These are phyloP conservation scores for Colletotrichum orbiculare DNA, from an alignment of 2,329 filamentous ascomycete genomes.

Conservation along the genomic window DNA sequence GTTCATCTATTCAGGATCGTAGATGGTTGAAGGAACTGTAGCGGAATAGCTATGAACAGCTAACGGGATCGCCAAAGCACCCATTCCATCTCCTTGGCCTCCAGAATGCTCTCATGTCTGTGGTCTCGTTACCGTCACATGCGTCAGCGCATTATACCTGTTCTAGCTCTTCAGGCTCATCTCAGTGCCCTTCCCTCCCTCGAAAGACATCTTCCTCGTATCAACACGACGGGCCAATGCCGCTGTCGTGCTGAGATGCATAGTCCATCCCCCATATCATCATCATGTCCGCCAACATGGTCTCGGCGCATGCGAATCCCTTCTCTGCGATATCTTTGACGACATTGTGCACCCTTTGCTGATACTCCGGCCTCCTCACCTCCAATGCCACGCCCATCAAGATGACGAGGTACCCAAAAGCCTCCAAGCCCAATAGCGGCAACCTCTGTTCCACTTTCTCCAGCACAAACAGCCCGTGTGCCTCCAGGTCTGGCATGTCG, in stretches of 20 bases:
- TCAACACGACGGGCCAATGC: constrained; percentile 1
- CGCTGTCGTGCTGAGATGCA: neutral
- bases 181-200: neutral
- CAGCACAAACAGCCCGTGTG: constrained; percentile 3
- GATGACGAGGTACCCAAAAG: constrained; percentile 15
- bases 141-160: neutral
- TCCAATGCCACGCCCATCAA: constrained; percentile 17
- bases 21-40: too few relatives aligned
- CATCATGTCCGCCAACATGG: constrained; percentile 1
- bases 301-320: constrained; percentile 6
- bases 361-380: neutral
- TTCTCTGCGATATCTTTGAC: constrained; percentile 4
- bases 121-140: too few relatives aligned
- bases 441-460: constrained; percentile 26
- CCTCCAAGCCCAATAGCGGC: constrained; percentile 11
- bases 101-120: too few relatives aligned
- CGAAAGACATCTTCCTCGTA: neutral
- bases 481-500: constrained; percentile 15
- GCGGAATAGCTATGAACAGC: too few relatives aligned
- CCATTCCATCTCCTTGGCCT: too few relatives aligned
- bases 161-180: neutral
- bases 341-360: neutral
- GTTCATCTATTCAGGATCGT: too few relatives aligned
- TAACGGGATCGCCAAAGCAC: too few relatives aligned
- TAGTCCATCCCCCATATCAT: constrained; percentile 15